phyloP scores from a whole-genome alignment of 345 rosid species.

The Gynandropsis gynandra region DNA sequence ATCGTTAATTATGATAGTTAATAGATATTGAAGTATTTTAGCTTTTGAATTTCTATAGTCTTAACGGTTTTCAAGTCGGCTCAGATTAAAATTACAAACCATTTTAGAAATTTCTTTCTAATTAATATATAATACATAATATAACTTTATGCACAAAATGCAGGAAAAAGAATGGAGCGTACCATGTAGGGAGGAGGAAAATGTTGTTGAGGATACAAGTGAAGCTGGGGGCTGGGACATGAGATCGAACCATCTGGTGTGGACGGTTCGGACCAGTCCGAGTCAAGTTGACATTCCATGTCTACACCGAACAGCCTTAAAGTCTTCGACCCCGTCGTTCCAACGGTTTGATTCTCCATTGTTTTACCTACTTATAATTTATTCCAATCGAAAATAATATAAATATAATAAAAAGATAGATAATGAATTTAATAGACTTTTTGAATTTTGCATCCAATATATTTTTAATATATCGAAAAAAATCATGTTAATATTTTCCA shows the following conservation, averaged over 20 bases:
- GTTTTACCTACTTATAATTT: slow-evolving; percentile 26
- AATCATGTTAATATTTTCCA: no score
- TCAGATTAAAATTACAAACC: no score
- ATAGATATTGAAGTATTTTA: no score
- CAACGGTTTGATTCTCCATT: slow-evolving; percentile 30
- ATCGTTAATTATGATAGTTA: no score
- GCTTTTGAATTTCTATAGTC: no score
- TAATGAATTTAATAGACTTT: slow-evolving; percentile 9
- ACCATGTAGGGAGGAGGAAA: slow-evolving; percentile 41
- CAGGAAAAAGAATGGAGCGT: slow-evolving; percentile 11
- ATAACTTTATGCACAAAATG: neutral
- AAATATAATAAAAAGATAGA: slow-evolving; percentile 7
- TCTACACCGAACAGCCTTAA: slow-evolving; percentile 85
- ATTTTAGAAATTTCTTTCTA: no score
- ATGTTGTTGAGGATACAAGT: slow-evolving; percentile 27
- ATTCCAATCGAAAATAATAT: neutral
- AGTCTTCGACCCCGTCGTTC: slow-evolving; percentile 46
- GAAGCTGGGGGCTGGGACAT: slow-evolving; percentile 29
- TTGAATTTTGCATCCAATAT: no score
- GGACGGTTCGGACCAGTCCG: slow-evolving; percentile 49
- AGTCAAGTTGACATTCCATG: slow-evolving; percentile 71
- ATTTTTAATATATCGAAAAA: no score
- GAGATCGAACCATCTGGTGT: slow-evolving; percentile 51
- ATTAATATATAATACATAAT: neutral
- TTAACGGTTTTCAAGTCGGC: neutral